These are phyloP conservation scores for Podila verticillata DNA, from an alignment of 192 early-diverging fungal species.

Conservation along the genomic window DNA sequence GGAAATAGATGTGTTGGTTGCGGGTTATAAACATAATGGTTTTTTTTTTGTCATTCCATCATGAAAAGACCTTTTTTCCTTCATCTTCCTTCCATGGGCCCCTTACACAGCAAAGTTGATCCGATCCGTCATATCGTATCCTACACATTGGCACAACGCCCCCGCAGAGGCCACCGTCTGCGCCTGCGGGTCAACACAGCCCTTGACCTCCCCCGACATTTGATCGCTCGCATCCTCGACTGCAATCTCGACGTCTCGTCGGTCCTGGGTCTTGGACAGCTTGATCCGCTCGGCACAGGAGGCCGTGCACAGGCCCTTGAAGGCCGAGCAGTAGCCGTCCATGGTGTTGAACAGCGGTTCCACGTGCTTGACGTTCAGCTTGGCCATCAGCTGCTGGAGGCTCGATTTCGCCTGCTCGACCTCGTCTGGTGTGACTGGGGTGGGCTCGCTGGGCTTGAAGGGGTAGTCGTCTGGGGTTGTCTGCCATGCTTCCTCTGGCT, in stretches of 20 bases:
- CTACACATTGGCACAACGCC: conserved; percentile 13
- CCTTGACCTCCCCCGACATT: neutral
- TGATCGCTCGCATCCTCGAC: neutral
- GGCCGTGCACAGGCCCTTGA: conserved; percentile 11
- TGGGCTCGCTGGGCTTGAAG: neutral
- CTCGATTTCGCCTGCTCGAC: neutral
- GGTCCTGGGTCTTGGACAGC: neutral
- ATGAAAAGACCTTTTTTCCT: neutral
- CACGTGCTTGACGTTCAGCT: conserved; percentile 21
- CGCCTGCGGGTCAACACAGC: conserved; percentile 6
- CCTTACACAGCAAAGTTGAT: conserved; percentile 39
- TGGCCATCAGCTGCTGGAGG: neutral
- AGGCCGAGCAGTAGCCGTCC: conserved; percentile 23
- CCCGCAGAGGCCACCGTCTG: neutral
- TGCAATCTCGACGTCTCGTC: neutral
- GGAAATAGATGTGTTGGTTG: too few species aligned
- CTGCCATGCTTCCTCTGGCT: neutral
- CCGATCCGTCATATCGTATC: conserved; percentile 18
- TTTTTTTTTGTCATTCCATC: too few species aligned
- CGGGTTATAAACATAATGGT: neutral
- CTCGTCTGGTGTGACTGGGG: conserved; percentile 2
- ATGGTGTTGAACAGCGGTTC: conserved; percentile 18
- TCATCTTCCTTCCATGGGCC: too few species aligned
- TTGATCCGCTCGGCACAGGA: conserved; percentile 12
- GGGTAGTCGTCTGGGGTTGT: neutral